Base-by-base conservation (phyloP, 1,284 basidiomycete species). In the Trichosporon asahii region DNA sequence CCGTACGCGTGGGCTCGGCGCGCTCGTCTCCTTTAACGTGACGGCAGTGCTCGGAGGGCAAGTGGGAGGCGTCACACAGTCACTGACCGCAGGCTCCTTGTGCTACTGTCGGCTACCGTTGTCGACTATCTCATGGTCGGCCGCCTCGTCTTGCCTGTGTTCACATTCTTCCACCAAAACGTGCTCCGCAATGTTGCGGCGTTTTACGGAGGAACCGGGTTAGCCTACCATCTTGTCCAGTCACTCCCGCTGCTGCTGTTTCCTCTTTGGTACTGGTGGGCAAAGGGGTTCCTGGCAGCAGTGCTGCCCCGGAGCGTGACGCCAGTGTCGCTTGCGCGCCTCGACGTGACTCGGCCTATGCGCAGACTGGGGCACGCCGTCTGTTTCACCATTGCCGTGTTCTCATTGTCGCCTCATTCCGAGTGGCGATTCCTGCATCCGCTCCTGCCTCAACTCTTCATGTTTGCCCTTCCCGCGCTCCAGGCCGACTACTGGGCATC, bases 351-450 rank as follows among this genome's bases (percentile, higher is more conserved):
- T 57, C 12, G 63, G 25, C 18, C 61, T 71, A 74, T 88, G 35
- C 68, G 74, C 27, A 85, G 84, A 8, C 85, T 92, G 75, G 82
- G 89, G 0, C 85, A 84, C 1, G 85, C 88, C 4, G 76, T 90
- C 1, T 75, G 85, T 18, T 91, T 92, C 88, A 90, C 90, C 0
- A 83, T 91, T n/a, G 77, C 79, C 0, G 81, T 90, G 7, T 92
- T 95, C 77, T 98, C 96, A 0, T 78, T 91, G 12, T 87, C 91
- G 7, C 89, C 90, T 1, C 94, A 97, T 84, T 99, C 98, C 76
- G 97, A 99, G 85, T 98, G 95, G 91, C 86, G 97, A 2, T 99
- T 99, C 83, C 85, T 99, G 3, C 96, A 98, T 76, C 95, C 95
- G 0, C 80, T 98, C 3, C 85, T 98, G 0, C 95, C 96, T 0